Base-by-base conservation (phyloP, 176 grass and related monocot species). In the Juncus inflexus region DNA sequence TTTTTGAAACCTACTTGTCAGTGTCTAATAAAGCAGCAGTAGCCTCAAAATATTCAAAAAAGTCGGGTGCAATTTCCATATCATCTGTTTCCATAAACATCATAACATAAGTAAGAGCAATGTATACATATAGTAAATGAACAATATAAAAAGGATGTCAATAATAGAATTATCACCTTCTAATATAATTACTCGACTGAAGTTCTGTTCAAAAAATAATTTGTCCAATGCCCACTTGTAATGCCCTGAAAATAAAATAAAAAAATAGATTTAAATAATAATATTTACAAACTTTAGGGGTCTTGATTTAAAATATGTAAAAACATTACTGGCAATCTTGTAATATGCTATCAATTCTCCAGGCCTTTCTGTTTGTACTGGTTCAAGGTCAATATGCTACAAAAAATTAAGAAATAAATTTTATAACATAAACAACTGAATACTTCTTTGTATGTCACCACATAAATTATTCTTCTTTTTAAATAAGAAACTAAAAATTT, bases 221-320 rank as follows among this genome's bases (percentile, higher is more conserved):
- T 84, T 62, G 79, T 99, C 94, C 78, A 99, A 77, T 55, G 94
- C 94, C 94, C 94, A 99, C 62, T 90, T 99, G 64, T 99, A 99
- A 81, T 99, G 94, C 4, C 78, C 94, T 99, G 80, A 36, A 71
- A 70, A 28, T 28, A 28, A 0, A 74, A 36, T 42, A 74, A 43
- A 83, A 59, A 52, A 19, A 50, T n/a, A 71, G 14, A 61, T 54
- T 79, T 70, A 83, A 50, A 68, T 80, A 62, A 63, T 61, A 40
- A 19, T 51, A 83, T 65, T 52, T 0, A 35, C 53, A 15, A 74
- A 0, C 2, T 62, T 45, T 10, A 11, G 57, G 51, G 16, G 65
- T 53, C 16, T 76, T 63, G 63, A 56, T 11, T 58, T 42, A 41
- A 58, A 61, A 35, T 35, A 60, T 74, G 69, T 55, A 61, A 70